These are phyloP conservation scores for Serendipita sp. DNA, from an alignment of 768 basidiomycete genomes.

Conservation along the genomic window DNA sequence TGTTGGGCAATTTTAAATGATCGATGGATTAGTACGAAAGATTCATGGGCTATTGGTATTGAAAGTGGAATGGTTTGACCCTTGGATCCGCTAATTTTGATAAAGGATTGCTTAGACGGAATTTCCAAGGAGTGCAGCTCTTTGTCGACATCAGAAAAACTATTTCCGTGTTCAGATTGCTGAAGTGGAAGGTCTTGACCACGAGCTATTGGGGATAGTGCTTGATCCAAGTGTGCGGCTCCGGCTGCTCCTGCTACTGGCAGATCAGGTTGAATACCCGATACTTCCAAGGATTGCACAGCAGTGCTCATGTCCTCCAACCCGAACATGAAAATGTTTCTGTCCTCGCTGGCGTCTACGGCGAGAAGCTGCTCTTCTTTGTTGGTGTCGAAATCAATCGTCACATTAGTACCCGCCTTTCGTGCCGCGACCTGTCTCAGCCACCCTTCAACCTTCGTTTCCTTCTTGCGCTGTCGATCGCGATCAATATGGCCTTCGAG, in stretches of 20 bases:
- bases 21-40: constrained; percentile 50
- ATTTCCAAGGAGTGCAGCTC: not conserved
- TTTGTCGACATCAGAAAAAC: not conserved
- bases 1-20: constrained; percentile 55
- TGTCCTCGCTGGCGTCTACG: constrained; percentile 4
- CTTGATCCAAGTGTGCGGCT: not conserved
- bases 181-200: not conserved
- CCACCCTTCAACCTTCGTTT: constrained; percentile 69
- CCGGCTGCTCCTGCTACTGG: not conserved
- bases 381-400: constrained; percentile 1
- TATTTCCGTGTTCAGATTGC: not conserved
- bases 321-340: constrained; percentile 4
- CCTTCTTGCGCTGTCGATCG: constrained; percentile 50
- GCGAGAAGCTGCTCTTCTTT: constrained; percentile 6
- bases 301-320: not conserved
- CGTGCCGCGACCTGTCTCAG: constrained; percentile 55
- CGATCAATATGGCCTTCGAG: constrained; percentile 79
- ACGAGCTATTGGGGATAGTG: not conserved
- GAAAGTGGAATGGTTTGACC: constrained; percentile 3
- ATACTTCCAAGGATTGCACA: not conserved
- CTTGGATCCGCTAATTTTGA: constrained; percentile 16
- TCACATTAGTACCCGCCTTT: constrained; percentile 3
- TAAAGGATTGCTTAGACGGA: not conserved
- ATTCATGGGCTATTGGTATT: constrained; percentile 37
- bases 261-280: not conserved